Evolutionary conservation across 108 stramenopile species (phyloP).

Genomic region (Tribonema minus): DNA sequence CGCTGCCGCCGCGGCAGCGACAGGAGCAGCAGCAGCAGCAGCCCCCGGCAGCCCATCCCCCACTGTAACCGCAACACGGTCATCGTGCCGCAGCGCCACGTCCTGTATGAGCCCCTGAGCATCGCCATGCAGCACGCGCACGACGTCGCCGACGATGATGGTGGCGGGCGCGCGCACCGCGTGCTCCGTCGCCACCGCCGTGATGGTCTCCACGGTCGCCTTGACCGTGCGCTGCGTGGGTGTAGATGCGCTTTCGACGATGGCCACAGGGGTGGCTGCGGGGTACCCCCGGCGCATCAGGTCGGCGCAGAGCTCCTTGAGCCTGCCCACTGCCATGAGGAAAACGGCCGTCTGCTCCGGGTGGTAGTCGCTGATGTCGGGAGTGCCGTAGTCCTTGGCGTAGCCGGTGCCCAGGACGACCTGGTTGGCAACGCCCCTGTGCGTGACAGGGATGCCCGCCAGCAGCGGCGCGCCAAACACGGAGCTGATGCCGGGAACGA

Average conservation of each 20-base stretch:
- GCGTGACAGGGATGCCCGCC: conserved; percentile 90
- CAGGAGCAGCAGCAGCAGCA: too few species aligned
- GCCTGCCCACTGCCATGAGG: conserved; percentile 61
- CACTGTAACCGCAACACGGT: neutral
- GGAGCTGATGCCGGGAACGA: conserved; percentile 78
- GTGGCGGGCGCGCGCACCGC: conserved; percentile 42
- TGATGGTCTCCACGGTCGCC: conserved; percentile 49
- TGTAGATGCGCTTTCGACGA: conserved; percentile 58
- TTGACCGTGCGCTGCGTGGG: conserved; percentile 51
- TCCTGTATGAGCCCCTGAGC: conserved; percentile 10
- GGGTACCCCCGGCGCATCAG: conserved; percentile 50
- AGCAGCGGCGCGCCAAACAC: conserved; percentile 89
- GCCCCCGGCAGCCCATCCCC: neutral
- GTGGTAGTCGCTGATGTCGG: conserved; percentile 56
- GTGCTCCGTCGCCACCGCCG: conserved; percentile 19
- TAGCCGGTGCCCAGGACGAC: conserved; percentile 42
- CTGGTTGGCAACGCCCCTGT: conserved; percentile 89
- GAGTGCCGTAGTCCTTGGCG: conserved; percentile 28
- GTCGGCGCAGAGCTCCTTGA: conserved; percentile 49
- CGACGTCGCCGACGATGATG: conserved; percentile 48
- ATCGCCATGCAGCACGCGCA: conserved; percentile 33
- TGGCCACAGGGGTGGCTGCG: conserved; percentile 44
- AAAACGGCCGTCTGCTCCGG: conserved; percentile 56
- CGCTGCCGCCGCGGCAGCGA: neutral
- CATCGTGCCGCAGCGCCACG: neutral